These are phyloP conservation scores for Globisporangium takayamanum DNA, from an alignment of 352 stramenopile species.

Conservation along the genomic window DNA sequence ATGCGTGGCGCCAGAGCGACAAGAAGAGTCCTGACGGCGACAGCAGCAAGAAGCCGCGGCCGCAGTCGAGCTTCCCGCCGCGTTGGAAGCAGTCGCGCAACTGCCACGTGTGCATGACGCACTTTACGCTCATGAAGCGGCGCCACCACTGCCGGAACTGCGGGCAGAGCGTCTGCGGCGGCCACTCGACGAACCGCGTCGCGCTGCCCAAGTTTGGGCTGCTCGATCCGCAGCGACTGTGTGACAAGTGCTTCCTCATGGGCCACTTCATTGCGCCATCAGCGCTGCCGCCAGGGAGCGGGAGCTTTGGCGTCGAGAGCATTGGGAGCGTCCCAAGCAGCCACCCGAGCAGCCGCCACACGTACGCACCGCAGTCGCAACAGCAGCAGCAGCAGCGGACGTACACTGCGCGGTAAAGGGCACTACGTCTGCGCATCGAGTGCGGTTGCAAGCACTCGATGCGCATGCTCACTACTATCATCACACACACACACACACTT, in stretches of 20 bases:
- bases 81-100: slow-evolving; percentile 70
- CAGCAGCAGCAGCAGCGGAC: slow-evolving; percentile 23
- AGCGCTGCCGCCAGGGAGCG: slow-evolving; percentile 23
- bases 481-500: not conserved
- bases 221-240: slow-evolving; percentile 65
- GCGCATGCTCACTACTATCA: not conserved
- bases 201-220: slow-evolving; percentile 68
- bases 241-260: slow-evolving; percentile 73
- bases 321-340: slow-evolving; percentile 11
- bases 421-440: not conserved
- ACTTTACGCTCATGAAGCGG: slow-evolving; percentile 59
- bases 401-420: slow-evolving; percentile 3
- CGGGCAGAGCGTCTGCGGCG: slow-evolving; percentile 64
- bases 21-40: not conserved
- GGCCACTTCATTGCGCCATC: slow-evolving; percentile 47
- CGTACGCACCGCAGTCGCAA: slow-evolving; percentile 3
- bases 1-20: slow-evolving; percentile 9
- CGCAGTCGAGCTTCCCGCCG: slow-evolving; percentile 55
- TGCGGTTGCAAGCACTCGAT: not conserved
- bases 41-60: slow-evolving; percentile 16
- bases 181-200: slow-evolving; percentile 75
- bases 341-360: not conserved
- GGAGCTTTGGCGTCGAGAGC: slow-evolving; percentile 27
- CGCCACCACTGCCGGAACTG: slow-evolving; percentile 81
- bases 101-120: slow-evolving; percentile 58